Conservation (phyloP, 225 moss, liverwort and hornwort genomes). For the Thuidium tamariscinum region DNA sequence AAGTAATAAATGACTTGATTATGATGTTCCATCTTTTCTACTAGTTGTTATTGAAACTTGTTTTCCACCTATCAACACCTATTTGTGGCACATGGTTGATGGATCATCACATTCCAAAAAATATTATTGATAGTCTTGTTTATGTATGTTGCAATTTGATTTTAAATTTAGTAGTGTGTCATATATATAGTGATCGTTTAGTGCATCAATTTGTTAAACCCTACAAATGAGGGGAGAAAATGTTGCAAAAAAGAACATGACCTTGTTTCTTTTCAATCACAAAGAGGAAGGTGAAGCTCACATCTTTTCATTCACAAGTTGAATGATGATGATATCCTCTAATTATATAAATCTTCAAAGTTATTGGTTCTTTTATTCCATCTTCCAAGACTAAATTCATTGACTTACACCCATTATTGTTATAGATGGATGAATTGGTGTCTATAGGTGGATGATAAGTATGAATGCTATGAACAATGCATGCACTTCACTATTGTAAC, state of each 20-base stretch:
- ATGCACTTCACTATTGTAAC: background rate
- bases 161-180: accelerated
- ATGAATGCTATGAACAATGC: background rate
- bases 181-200: background rate
- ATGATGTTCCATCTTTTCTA: background rate
- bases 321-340: too few relatives aligned
- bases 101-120: background rate
- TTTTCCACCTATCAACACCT: background rate
- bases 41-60: background rate
- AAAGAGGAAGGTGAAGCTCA: too few relatives aligned
- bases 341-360: accelerated
- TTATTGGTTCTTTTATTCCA: accelerated
- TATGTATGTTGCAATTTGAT: background rate
- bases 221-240: background rate
- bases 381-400: background rate
- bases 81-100: background rate
- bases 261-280: too few relatives aligned
- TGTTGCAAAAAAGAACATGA: background rate
- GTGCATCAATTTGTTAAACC: background rate
- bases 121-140: background rate
- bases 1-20: background rate
- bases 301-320: too few relatives aligned
- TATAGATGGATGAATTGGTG: accelerated
- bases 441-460: background rate
- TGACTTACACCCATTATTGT: too few relatives aligned